phyloP scores from a whole-genome alignment of 495 filamentous ascomycete species.

The Rusavskia elegans region DNA sequence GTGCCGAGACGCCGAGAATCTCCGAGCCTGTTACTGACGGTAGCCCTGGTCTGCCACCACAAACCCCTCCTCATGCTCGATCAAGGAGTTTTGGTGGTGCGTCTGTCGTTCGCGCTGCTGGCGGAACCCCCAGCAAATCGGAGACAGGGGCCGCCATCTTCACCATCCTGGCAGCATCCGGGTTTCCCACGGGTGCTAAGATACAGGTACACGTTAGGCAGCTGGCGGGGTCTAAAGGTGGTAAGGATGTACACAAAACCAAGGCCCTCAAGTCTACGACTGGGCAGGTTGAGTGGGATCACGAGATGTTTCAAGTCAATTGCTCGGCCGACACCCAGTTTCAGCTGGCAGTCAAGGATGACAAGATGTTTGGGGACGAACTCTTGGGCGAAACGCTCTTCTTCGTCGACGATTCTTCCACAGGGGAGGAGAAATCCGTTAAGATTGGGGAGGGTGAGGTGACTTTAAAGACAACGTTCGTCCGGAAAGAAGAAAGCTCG shows the following conservation, averaged over 20 bases:
- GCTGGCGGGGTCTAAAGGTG: conserved; percentile 38
- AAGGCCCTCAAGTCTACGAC: conserved; percentile 53
- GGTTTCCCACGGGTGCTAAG: conserved; percentile 64
- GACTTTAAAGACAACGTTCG: conserved; percentile 50
- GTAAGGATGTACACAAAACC: conserved; percentile 73
- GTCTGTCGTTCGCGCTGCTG: conserved; percentile 39
- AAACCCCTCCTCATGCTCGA: conserved; percentile 39
- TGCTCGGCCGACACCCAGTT: conserved; percentile 78
- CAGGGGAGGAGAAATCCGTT: conserved; percentile 57
- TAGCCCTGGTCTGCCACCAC: conserved; percentile 21
- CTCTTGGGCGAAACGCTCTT: conserved; percentile 71
- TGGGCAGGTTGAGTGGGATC: conserved; percentile 47
- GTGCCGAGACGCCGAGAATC: conserved; percentile 9
- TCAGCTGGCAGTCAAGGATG: conserved; percentile 66
- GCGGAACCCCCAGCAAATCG: conserved; percentile 29
- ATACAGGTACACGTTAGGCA: conserved; percentile 63
- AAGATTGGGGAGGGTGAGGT: conserved; percentile 52
- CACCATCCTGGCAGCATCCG: conserved; percentile 61
- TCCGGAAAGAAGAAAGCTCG: conserved; percentile 19
- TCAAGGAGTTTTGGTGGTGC: conserved; percentile 50
- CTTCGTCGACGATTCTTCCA: conserved; percentile 61
- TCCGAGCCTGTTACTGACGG: conserved; percentile 3
- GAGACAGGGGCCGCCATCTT: conserved; percentile 66
- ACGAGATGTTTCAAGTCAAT: conserved; percentile 58
- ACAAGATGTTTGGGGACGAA: conserved; percentile 70